Evolutionary conservation across 768 basidiomycete genomes (phyloP).

Genomic region (Mycena epipterygia): DNA sequence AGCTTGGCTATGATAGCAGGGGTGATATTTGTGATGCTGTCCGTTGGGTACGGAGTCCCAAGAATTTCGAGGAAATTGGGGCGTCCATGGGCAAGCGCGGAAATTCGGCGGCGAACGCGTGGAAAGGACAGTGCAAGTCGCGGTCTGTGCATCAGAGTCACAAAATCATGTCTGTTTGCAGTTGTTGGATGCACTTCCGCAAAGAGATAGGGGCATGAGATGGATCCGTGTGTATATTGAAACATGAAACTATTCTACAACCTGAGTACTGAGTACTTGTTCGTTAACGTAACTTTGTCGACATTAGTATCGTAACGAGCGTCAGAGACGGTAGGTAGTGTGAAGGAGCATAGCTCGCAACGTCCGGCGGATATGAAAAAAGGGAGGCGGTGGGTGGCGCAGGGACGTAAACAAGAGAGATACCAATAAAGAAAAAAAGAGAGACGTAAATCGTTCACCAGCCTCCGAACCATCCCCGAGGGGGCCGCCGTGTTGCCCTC

Average conservation of each 20-base stretch:
- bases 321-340: conserved; percentile 27
- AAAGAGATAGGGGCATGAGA: neutral
- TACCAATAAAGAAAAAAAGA: conserved; percentile 51
- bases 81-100: conserved; percentile 24
- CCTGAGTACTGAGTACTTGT: conserved; percentile 20
- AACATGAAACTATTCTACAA: conserved; percentile 34
- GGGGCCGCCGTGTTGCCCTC: conserved; percentile 62
- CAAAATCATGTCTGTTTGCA: conserved; percentile 17
- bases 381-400: conserved; percentile 24
- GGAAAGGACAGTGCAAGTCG: conserved; percentile 23
- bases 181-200: neutral
- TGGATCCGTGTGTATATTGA: conserved; percentile 28
- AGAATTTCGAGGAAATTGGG: conserved; percentile 63
- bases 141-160: conserved; percentile 25
- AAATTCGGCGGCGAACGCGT: conserved; percentile 22
- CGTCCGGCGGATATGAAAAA: conserved; percentile 33
- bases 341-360: conserved; percentile 34
- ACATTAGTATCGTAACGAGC: conserved; percentile 38
- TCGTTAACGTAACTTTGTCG: conserved; percentile 27
- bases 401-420: conserved; percentile 43
- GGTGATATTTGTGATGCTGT: conserved; percentile 87
- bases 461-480: conserved; percentile 70
- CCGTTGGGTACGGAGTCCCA: conserved; percentile 78
- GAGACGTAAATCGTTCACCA: conserved; percentile 59
- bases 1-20: conserved; percentile 89